Evolutionary conservation across 805 yeast species (phyloP).

Genomic region (Tetrapisispora phaffii): DNA sequence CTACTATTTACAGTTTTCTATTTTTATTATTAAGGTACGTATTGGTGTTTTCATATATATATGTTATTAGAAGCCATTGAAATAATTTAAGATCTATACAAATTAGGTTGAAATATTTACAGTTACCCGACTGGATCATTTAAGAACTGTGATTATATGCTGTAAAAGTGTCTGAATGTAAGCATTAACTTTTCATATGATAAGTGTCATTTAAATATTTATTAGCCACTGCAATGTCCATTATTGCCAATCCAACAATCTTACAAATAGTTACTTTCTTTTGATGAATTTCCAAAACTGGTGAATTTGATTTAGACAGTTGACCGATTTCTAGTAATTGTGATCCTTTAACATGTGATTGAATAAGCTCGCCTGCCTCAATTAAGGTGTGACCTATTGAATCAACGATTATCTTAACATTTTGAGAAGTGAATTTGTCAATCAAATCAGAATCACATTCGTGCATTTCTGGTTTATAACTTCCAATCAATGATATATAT

Average conservation of each 20-base stretch:
- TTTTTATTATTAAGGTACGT: neutral
- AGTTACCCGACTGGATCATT: neutral
- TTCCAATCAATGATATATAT: conserved; percentile 53
- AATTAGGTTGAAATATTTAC: neutral
- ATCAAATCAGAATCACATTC: conserved; percentile 45
- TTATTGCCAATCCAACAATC: conserved; percentile 53
- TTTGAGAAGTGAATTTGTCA: conserved; percentile 24
- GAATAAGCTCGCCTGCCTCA: conserved; percentile 60
- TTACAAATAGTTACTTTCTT: conserved; percentile 38
- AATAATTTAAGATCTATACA: neutral
- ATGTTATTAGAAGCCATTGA: neutral
- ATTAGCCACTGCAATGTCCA: conserved; percentile 37
- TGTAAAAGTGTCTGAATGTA: too few relatives aligned
- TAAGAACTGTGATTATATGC: too few relatives aligned
- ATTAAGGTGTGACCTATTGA: conserved; percentile 44
- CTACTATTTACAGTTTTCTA: too few relatives aligned
- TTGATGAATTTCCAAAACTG: conserved; percentile 1
- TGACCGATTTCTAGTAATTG: conserved; percentile 42
- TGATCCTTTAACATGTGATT: conserved; percentile 31
- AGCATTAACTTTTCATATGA: too few relatives aligned
- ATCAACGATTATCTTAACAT: conserved; percentile 46
- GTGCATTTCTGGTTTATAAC: conserved; percentile 57
- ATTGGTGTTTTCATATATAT: neutral
- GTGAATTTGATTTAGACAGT: conserved; percentile 14
- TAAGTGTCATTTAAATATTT: neutral